These are phyloP conservation scores for Tricholoma hemisulphureum DNA, from an alignment of 768 basidiomycete species.

Conservation along the genomic window DNA sequence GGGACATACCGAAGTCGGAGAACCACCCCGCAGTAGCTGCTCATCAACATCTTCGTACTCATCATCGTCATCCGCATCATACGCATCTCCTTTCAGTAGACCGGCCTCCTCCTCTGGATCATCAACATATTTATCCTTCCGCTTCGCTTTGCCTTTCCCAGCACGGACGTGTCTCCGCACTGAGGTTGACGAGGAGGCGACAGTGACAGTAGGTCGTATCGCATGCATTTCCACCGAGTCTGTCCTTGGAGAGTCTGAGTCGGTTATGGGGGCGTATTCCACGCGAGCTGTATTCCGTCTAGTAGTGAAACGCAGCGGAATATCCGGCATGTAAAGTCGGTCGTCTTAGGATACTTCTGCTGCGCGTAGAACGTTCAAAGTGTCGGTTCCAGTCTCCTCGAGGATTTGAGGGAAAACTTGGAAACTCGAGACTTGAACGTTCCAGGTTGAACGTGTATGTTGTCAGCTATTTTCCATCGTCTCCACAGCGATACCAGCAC, in stretches of 20 bases:
- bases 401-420: not conserved
- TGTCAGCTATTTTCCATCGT: not conserved
- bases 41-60: slow-evolving; percentile 19
- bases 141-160: slow-evolving; percentile 45
- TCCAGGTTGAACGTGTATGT: not conserved
- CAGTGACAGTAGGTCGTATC: slow-evolving; percentile 17
- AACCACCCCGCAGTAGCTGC: slow-evolving; percentile 6
- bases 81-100: slow-evolving; percentile 42
- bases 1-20: not conserved
- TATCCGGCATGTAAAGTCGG: slow-evolving; percentile 55
- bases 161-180: slow-evolving; percentile 24
- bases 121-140: slow-evolving; percentile 57
- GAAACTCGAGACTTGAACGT: not conserved
- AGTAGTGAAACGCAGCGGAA: slow-evolving; percentile 64
- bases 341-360: not conserved
- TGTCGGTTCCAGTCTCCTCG: not conserved
- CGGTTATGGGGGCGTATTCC: slow-evolving; percentile 45
- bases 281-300: slow-evolving; percentile 49
- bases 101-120: slow-evolving; percentile 64
- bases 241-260: slow-evolving; percentile 24
- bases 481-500: not conserved
- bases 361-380: not conserved
- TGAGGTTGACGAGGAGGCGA: slow-evolving; percentile 23
- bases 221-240: slow-evolving; percentile 25
- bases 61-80: slow-evolving; percentile 39